Evolutionary conservation across 768 basidiomycete species (phyloP), one percentile per base, ranked within the genome.

Genomic region (Amanita molliuscula): DNA sequence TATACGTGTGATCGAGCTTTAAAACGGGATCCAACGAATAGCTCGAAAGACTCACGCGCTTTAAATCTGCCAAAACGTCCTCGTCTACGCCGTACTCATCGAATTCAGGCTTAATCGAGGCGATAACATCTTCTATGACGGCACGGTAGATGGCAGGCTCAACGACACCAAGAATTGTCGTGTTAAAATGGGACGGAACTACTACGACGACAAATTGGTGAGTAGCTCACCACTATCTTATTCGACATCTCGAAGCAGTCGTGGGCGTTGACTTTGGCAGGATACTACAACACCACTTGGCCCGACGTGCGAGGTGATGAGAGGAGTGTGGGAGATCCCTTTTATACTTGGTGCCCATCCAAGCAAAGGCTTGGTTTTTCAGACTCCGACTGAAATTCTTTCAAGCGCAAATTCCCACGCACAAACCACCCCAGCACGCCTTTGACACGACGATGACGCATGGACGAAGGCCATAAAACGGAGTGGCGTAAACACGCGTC

Each of bases 211-310:
- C 67, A 68, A 69, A 68, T 74, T 68, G 72, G 77, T 77, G 81
- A 79, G 76, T 72, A 81, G 84, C 88, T 88, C 79, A 93, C 91
- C 82, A 95, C 92, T 75, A 92, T 90, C 77, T 94, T 94, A 84
- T 95, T 95, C 54, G 91, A 93, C 92, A 94, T 95, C 59, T 59
- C 44, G 29, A 41, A 62, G 58, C 61, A 50, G 61, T 63, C 61
- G 66, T 61, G 60, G 59, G 57, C 56, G 57, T 55, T 57, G 62
- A 57, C 58, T 63, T 62, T 57, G 59, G 57, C 62, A n/a, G 65
- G 61, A 48, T 56, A 56, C 60, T 58, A 58, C 63, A 64, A 64
- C 62, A 63, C 67, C 64, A 59, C 65, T 61, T 60, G 56, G 64
- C 61, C 65, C 66, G 62, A 61, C 67, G 69, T 58, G 63, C 60